phyloP scores from a whole-genome alignment of 768 basidiomycete genomes.

The Mycena alexandri region DNA sequence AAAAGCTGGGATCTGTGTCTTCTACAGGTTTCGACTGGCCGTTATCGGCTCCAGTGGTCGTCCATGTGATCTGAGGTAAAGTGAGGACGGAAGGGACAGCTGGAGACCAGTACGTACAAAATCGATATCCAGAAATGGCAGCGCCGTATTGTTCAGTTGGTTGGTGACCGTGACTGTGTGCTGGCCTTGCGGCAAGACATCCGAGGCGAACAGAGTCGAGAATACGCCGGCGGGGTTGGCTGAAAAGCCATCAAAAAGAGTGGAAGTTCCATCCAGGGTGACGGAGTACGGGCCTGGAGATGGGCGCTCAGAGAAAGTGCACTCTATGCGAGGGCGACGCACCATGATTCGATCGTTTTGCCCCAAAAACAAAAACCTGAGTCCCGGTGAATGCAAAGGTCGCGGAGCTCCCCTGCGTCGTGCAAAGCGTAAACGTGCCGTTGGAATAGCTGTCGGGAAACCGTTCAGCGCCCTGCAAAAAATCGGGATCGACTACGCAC shows the following conservation, averaged over 20 bases:
- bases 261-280: constrained; percentile 43
- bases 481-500: constrained; percentile 12
- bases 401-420: constrained; percentile 43
- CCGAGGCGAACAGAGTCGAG: constrained; percentile 46
- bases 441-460: constrained; percentile 44
- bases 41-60: background rate
- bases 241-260: constrained; percentile 39
- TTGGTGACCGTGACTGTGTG: constrained; percentile 46
- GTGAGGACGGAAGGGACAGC: background rate
- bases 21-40: constrained; percentile 15
- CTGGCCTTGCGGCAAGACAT: constrained; percentile 39
- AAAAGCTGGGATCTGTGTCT: constrained; percentile 21
- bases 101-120: constrained; percentile 39
- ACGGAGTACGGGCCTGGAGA: constrained; percentile 41
- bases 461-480: background rate
- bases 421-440: constrained; percentile 51
- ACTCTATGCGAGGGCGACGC: background rate
- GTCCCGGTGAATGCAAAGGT: constrained; percentile 52
- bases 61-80: constrained; percentile 4
- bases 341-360: constrained; percentile 53
- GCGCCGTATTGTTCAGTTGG: constrained; percentile 12
- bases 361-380: constrained; percentile 52
- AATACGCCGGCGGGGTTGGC: constrained; percentile 39
- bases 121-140: constrained; percentile 49
- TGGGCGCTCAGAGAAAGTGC: background rate